These are phyloP conservation scores for Candida dubliniensis DNA, from an alignment of 1,139 yeast genomes.

Conservation along the genomic window DNA sequence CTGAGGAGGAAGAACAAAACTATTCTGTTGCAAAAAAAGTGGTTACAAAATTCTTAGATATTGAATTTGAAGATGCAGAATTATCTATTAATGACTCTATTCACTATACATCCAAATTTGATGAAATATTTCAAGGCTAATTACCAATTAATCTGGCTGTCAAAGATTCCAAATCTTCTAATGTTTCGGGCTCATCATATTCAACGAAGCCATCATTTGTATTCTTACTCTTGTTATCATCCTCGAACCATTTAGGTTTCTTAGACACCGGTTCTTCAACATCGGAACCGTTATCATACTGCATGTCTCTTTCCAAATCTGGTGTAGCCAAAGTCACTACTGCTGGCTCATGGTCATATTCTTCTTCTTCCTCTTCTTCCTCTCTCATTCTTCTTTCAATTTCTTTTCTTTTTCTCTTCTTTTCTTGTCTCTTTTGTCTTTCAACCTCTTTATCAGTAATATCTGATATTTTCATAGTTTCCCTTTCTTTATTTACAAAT, in stretches of 20 bases:
- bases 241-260: constrained; percentile 63
- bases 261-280: constrained; percentile 46
- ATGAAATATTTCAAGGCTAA: constrained; percentile 8
- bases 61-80: constrained; percentile 9
- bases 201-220: constrained; percentile 54
- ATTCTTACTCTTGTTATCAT: constrained; percentile 16
- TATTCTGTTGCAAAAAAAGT: constrained; percentile 20
- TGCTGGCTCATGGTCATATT: constrained; percentile 20
- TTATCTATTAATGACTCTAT: constrained; percentile 4
- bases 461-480: constrained; percentile 71
- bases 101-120: constrained; percentile 8
- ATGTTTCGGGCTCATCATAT: constrained; percentile 81
- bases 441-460: constrained; percentile 77
- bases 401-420: constrained; percentile 87
- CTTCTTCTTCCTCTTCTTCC: constrained; percentile 18
- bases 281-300: constrained; percentile 25
- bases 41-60: constrained; percentile 22
- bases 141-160: constrained; percentile 56
- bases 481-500: constrained; percentile 66
- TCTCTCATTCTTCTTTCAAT: constrained; percentile 54
- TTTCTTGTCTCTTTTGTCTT: constrained; percentile 79
- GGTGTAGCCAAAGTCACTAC: constrained; percentile 25
- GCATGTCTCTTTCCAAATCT: constrained; percentile 53
- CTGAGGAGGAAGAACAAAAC: constrained; percentile 15
- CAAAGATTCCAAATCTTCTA: constrained; percentile 92